These are phyloP conservation scores for Solanum gandarillasii DNA, from an alignment of 257 asterid species.

Conservation along the genomic window DNA sequence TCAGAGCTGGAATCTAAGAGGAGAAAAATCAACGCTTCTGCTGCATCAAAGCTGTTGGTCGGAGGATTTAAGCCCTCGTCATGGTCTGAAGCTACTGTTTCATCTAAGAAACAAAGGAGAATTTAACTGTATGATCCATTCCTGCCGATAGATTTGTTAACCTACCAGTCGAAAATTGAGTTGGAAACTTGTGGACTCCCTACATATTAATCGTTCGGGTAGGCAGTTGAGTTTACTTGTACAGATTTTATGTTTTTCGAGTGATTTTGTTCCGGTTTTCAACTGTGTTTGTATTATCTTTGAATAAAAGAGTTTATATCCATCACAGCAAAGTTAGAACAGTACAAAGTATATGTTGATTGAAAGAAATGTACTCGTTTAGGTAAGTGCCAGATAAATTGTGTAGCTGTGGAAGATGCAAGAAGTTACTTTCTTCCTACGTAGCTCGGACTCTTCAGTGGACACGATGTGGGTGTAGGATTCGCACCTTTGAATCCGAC, in stretches of 20 bases:
- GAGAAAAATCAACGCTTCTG: conserved; percentile 55
- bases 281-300: not conserved
- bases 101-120: conserved; percentile 10
- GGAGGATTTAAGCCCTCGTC: conserved; percentile 78
- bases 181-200: not conserved
- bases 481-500: not conserved
- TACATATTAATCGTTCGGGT: not conserved
- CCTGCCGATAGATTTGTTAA: not conserved
- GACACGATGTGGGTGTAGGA: not conserved
- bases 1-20: conserved; percentile 73
- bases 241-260: not conserved
- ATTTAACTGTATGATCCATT: not conserved
- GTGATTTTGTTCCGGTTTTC: not conserved
- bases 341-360: not conserved
- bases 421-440: not conserved
- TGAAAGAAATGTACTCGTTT: not conserved
- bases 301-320: not conserved
- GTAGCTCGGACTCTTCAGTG: not conserved
- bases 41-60: conserved; percentile 53
- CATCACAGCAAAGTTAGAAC: not conserved
- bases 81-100: conserved; percentile 26
- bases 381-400: not conserved
- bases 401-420: not conserved
- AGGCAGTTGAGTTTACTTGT: not conserved
- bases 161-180: not conserved